A percentile compares a stretch with the other conserved stretches of the same genome.
These are phyloP conservation scores for Aspergillus bertholletiae DNA, from an alignment of 495 filamentous ascomycete species.

Conservation along the genomic window DNA sequence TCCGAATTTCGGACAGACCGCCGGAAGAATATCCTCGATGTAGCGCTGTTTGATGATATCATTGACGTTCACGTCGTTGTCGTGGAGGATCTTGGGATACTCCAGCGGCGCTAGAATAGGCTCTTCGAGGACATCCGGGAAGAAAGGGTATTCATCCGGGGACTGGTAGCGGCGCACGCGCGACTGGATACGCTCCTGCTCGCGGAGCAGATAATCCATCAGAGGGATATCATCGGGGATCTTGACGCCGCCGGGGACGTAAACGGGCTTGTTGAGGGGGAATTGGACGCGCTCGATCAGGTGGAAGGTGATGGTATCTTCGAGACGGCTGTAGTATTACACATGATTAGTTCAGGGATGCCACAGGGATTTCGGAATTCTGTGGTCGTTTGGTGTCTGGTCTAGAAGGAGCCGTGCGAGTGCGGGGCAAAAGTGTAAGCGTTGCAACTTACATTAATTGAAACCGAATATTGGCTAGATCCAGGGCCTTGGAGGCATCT, in stretches of 20 bases:
- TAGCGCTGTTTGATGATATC: constrained; percentile 81
- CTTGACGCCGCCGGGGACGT: constrained; percentile 70
- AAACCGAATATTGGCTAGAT: constrained; percentile 89
- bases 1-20: constrained; percentile 68
- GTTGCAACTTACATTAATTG: constrained; percentile 77
- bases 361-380: not conserved
- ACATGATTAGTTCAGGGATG: not conserved
- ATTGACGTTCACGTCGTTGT: constrained; percentile 91
- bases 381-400: not conserved
- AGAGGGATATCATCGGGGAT: constrained; percentile 79
- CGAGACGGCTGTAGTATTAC: constrained; percentile 65
- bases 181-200: constrained; percentile 90
- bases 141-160: constrained; percentile 98
- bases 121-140: constrained; percentile 72
- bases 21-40: constrained; percentile 75
- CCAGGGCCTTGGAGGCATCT: constrained; percentile 77
- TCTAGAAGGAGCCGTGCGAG: not conserved
- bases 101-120: constrained; percentile 83
- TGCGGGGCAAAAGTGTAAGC: constrained; percentile 10
- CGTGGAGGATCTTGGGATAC: constrained; percentile 89
- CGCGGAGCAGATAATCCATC: constrained; percentile 86
- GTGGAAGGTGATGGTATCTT: constrained; percentile 98
- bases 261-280: constrained; percentile 86
- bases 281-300: constrained; percentile 98
- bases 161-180: constrained; percentile 91